phyloP scores from a whole-genome alignment of 2,329 filamentous ascomycete genomes.

The Sclerotinia subarctica region DNA sequence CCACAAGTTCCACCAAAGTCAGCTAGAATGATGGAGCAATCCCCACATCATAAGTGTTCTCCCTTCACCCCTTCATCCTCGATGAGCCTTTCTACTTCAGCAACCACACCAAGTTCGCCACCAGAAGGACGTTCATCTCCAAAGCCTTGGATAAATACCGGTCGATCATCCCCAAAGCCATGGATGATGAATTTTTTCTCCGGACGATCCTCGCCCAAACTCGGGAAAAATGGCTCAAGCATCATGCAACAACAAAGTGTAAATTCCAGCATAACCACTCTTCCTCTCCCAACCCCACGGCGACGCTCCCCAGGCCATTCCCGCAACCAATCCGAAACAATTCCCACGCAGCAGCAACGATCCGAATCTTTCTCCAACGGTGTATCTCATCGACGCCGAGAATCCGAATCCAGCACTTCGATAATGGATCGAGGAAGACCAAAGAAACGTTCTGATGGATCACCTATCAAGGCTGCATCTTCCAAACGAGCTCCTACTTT shows the following conservation, averaged over 20 bases:
- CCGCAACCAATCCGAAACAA: conserved; percentile 28
- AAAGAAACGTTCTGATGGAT: conserved; percentile 50
- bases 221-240: neutral
- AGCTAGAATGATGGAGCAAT: conserved; percentile 43
- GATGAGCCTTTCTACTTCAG: conserved; percentile 29
- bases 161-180: conserved; percentile 30
- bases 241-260: conserved; percentile 5
- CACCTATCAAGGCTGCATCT: conserved; percentile 39
- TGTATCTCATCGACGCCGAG: conserved; percentile 49
- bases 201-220: conserved; percentile 20
- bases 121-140: conserved; percentile 31
- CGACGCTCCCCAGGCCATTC: conserved; percentile 25
- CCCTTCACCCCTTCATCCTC: conserved; percentile 40
- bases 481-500: conserved; percentile 18
- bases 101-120: conserved; percentile 19
- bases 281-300: conserved; percentile 6
- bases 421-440: conserved; percentile 62
- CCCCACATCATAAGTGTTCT: conserved; percentile 44
- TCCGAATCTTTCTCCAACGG: conserved; percentile 9
- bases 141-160: conserved; percentile 25
- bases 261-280: neutral
- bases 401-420: conserved; percentile 54
- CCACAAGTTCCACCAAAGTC: conserved; percentile 41
- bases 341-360: conserved; percentile 7
- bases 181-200: conserved; percentile 24